Evolutionary conservation across 495 filamentous ascomycete genomes (phyloP), one percentile per base, ranked within the genome.

Genomic region (Chaetomium tenue): DNA sequence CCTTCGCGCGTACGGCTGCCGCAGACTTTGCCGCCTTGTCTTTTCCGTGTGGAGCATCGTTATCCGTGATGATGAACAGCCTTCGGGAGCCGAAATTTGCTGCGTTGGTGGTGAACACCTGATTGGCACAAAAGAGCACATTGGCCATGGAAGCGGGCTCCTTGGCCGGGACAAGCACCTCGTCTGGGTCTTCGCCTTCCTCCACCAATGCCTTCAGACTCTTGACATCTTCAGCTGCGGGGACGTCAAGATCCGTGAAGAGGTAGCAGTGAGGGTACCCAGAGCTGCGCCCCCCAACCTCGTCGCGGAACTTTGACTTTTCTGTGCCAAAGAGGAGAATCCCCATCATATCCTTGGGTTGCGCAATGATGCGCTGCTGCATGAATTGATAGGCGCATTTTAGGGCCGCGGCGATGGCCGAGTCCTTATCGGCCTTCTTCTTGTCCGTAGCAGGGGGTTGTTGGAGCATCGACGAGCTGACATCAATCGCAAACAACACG

Each of bases 291-390:
- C 77, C 78, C 23, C 84, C 79, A 48, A 86, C 83, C 53, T 89
- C 86, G 60, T 89, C 89, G 22, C 85, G 84, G 70, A 95, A 93
- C 68, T 89, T 93, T 20, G 92, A 90, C 72, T 91, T 84, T 73
- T 95, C 82, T 0, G 93, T 98, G 15, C 92, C 92, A 66, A 94
- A 98, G 9, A 99, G 84, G n/a, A 99, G 74, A 11, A 99, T 88
- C 4, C 93, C 93, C 80, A 99, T 97, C 93, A 97, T 96, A 68
- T 98, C 94, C 71, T 88, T 91, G 0, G 95, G 95, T 66, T 93
- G 93, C 3, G 92, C 92, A 71, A 99, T 97, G 69, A 99, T 97
- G 63, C 95, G 88, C 76, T 97, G 93, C 77, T 97, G 93, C 89
- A 98, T 97, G 60, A 99, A 82, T 60, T 90, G 84, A 69, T 96